Evolutionary conservation across 2,329 filamentous ascomycete genomes (phyloP), one percentile per base, ranked within the genome.

Genomic region (Leptosphaerulina australis): DNA sequence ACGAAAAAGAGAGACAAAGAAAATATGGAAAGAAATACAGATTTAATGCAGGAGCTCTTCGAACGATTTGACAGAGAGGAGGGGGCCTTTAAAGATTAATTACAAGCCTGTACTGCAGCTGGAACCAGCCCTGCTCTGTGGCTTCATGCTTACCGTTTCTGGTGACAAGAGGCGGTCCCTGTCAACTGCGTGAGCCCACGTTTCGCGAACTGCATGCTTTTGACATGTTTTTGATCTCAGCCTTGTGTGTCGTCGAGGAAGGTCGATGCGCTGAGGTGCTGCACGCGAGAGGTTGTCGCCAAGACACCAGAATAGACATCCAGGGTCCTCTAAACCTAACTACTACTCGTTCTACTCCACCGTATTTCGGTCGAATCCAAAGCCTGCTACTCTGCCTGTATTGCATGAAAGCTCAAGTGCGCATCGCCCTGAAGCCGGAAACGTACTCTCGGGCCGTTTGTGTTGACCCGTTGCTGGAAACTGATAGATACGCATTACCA

Each of bases 111-210:
- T 61, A 56, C 58, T 55, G 34, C 47, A 56, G 57, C 58, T 60
- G 58, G 50, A 50, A 50, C 59, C 60, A 58, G 64, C 60, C 61
- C 56, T 59, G 58, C 37, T 20, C 18, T 40, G 62, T 67, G 64
- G 60, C 60, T 62, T 60, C 47, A 48, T 50, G 50, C 56, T 61
- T 58, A 34, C 64, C 57, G 15, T 14, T 53, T 64, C 24, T 33
- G 64, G 64, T 29, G 37, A 40, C 7, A 35, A 44, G 47, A 56
- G 53, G 58, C 58, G 55, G 37, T 22, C 33, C 45, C 34, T 37
- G 44, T 29, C 20, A 34, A 18, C 26, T 2, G 41, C 46, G 50
- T 48, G 46, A 33, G 53, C 45, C 53, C 30, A 56, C 24, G 33
- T 21, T 34, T 40, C 29, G 28, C 33, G 34, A 33, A 41, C 28